phyloP scores from a whole-genome alignment of 2,329 filamentous ascomycete species.

The Sporothrix euskadiensis region DNA sequence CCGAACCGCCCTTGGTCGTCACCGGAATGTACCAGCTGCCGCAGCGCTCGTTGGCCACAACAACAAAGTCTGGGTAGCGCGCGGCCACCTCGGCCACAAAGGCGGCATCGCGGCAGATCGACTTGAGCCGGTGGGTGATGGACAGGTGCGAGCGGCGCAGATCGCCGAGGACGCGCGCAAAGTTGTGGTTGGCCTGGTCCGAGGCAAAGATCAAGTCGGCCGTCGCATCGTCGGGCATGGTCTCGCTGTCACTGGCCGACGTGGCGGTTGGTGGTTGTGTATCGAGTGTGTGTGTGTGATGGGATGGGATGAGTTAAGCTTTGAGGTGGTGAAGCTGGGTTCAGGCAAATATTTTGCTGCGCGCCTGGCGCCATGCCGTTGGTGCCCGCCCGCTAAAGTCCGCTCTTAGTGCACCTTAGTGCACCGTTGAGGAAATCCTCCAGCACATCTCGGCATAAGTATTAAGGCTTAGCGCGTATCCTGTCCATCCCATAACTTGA shows the following conservation, averaged over 20 bases:
- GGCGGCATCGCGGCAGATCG: constrained; percentile 71
- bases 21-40: constrained; percentile 86
- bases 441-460: neutral
- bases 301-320: neutral
- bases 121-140: constrained; percentile 77
- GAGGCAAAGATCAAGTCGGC: constrained; percentile 52
- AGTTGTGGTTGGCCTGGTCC: constrained; percentile 58
- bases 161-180: constrained; percentile 68
- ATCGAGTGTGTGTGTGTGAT: neutral
- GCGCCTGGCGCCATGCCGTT: neutral
- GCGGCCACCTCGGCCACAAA: constrained; percentile 68
- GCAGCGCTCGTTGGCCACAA: constrained; percentile 92
- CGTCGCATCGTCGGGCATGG: constrained; percentile 37
- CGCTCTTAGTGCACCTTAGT: neutral
- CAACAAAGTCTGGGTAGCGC: constrained; percentile 53
- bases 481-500: neutral
- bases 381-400: neutral
- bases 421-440: neutral
- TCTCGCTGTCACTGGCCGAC: neutral
- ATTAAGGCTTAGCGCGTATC: neutral
- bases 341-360: neutral
- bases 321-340: neutral
- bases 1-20: constrained; percentile 56
- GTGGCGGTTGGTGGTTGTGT: neutral
- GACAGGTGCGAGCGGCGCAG: constrained; percentile 76